These are phyloP conservation scores for Ustilago lituana DNA, from an alignment of 1,284 basidiomycete genomes.

Conservation along the genomic window DNA sequence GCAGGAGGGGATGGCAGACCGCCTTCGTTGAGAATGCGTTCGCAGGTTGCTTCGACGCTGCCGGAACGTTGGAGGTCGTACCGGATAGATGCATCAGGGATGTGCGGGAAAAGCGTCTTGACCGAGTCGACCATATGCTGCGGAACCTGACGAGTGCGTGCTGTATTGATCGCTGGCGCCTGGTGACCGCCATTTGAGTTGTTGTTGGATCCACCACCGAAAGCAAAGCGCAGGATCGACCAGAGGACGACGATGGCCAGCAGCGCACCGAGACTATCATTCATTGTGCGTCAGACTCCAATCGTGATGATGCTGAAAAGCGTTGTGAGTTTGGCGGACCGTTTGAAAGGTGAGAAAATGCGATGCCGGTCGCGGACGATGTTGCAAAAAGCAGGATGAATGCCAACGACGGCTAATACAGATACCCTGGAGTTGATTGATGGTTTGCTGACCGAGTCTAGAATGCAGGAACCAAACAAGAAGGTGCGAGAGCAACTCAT, in stretches of 20 bases:
- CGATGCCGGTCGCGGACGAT: too few species aligned
- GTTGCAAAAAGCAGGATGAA: too few species aligned
- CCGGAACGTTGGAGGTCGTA: constrained; percentile 58
- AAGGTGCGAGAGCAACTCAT: too few species aligned
- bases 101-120: constrained; percentile 60
- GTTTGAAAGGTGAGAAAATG: too few species aligned
- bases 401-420: too few species aligned
- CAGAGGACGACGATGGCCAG: constrained; percentile 61
- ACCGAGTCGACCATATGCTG: constrained; percentile 60
- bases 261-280: constrained; percentile 61
- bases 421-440: too few species aligned
- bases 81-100: constrained; percentile 58
- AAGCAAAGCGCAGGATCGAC: constrained; percentile 58
- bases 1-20: constrained; percentile 52
- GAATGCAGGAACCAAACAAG: too few species aligned
- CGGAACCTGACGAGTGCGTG: constrained; percentile 37
- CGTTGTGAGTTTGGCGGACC: too few species aligned
- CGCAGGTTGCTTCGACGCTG: constrained; percentile 58
- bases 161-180: constrained; percentile 31
- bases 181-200: constrained; percentile 6
- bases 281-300: constrained; percentile 40
- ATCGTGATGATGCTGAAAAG: too few species aligned
- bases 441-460: too few species aligned
- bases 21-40: constrained; percentile 59
- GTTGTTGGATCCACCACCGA: constrained; percentile 34